Evolutionary conservation across 495 filamentous ascomycete species (phyloP).

Genomic region (Neurospora sp.): DNA sequence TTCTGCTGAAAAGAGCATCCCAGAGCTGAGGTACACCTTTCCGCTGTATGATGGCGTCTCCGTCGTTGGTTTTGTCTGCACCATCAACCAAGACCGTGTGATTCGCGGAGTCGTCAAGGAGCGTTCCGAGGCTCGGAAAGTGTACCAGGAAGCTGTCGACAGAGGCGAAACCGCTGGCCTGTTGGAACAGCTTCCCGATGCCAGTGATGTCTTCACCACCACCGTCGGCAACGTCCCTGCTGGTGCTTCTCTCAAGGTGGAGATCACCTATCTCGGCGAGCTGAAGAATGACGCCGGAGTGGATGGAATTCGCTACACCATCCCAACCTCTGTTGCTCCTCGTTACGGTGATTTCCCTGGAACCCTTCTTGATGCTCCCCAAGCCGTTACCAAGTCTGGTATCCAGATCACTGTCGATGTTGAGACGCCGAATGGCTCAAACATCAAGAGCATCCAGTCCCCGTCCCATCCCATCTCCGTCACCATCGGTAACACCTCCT

Average conservation of each 20-base stretch:
- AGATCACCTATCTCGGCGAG: conserved; percentile 55
- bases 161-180: conserved; percentile 51
- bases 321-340: conserved; percentile 52
- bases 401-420: conserved; percentile 53
- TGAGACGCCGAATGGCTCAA: conserved; percentile 41
- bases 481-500: conserved; percentile 46
- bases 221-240: conserved; percentile 54
- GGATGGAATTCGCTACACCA: conserved; percentile 53
- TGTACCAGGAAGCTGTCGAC: conserved; percentile 43
- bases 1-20: conserved; percentile 17
- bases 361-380: conserved; percentile 8
- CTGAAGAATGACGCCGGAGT: conserved; percentile 54
- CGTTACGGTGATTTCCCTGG: conserved; percentile 46
- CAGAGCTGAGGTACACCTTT: conserved; percentile 51
- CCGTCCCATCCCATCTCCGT: conserved; percentile 60
- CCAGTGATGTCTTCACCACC: conserved; percentile 54
- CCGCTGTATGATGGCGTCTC: conserved; percentile 59
- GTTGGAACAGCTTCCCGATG: conserved; percentile 45
- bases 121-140: conserved; percentile 41
- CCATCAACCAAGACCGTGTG: conserved; percentile 34
- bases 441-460: conserved; percentile 49
- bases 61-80: conserved; percentile 51
- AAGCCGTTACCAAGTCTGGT: conserved; percentile 18
- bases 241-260: conserved; percentile 39
- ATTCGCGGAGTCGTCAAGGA: conserved; percentile 54